phyloP scores from a whole-genome alignment of 2,329 filamentous ascomycete species.

The Byssothecium circinans region DNA sequence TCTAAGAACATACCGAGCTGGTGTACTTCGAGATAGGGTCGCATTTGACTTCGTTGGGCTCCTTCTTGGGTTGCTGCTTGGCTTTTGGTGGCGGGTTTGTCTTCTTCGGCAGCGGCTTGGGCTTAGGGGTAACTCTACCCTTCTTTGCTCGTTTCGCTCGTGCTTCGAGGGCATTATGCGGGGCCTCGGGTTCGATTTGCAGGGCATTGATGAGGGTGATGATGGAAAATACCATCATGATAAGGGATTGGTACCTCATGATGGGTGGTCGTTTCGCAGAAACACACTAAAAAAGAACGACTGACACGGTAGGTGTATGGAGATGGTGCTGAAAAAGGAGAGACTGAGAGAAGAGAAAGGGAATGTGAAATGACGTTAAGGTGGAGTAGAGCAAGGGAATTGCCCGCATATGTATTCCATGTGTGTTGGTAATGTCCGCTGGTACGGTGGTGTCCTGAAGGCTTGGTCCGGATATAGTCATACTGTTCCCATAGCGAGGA shows the following conservation, averaged over 20 bases:
- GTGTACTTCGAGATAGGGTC: slow-evolving; percentile 3
- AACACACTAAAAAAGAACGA: not conserved
- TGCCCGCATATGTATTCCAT: not conserved
- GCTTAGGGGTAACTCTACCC: not conserved
- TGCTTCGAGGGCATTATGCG: not conserved
- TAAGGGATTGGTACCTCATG: not conserved
- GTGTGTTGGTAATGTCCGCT: not conserved
- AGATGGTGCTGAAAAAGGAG: not conserved
- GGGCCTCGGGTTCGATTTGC: not conserved
- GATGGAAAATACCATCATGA: not conserved
- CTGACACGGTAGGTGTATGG: not conserved
- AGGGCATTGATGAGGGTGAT: not conserved
- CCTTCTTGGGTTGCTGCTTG: not conserved
- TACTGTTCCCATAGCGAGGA: not conserved
- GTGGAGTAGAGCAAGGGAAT: not conserved
- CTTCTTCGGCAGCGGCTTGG: not conserved
- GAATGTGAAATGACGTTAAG: not conserved
- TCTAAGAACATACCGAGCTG: not conserved
- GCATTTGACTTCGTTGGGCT: not conserved
- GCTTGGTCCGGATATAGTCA: not conserved
- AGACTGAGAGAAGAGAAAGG: not conserved
- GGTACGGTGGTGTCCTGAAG: not conserved
- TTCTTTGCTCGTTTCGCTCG: not conserved
- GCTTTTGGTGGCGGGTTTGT: not conserved
- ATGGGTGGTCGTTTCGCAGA: not conserved